Percentiles rank a stretch among this genome's conserved stretches.
phyloP scores from a whole-genome alignment of 805 yeast genomes.

The Metschnikowia corniflorae region DNA sequence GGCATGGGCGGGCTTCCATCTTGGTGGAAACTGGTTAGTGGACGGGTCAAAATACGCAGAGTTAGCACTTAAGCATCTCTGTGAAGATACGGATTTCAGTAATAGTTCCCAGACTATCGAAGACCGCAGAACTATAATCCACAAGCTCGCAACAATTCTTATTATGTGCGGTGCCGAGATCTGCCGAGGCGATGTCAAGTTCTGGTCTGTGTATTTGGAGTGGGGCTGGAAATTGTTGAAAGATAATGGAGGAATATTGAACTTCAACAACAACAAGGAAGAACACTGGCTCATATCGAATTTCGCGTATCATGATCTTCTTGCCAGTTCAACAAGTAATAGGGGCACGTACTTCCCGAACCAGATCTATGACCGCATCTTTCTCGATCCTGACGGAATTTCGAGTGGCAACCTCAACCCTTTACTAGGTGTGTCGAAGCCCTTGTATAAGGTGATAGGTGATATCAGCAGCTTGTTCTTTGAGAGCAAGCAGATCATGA shows the following conservation, averaged over 20 bases:
- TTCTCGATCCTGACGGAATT: conserved; percentile 33
- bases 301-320: conserved; percentile 77
- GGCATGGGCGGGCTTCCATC: conserved; percentile 55
- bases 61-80: conserved; percentile 44
- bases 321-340: conserved; percentile 57
- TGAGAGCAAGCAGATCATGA: conserved; percentile 39
- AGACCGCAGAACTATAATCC: conserved; percentile 34
- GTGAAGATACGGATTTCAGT: conserved; percentile 24
- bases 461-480: conserved; percentile 61
- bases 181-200: conserved; percentile 74
- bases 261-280: conserved; percentile 49
- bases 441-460: conserved; percentile 63
- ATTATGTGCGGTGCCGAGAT: conserved; percentile 78
- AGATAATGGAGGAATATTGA: conserved; percentile 60
- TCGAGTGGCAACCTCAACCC: conserved; percentile 56
- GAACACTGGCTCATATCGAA: conserved; percentile 72
- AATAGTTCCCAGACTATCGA: conserved; percentile 13
- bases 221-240: conserved; percentile 64
- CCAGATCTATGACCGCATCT: conserved; percentile 54
- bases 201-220: conserved; percentile 66
- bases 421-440: conserved; percentile 67
- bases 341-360: conserved; percentile 65
- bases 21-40: conserved; percentile 42
- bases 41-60: conserved; percentile 50
- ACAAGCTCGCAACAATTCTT: conserved; percentile 60